Evolutionary conservation across 805 yeast genomes (phyloP), one percentile per base, ranked within the genome.

Genomic region (Candida hungchunana): DNA sequence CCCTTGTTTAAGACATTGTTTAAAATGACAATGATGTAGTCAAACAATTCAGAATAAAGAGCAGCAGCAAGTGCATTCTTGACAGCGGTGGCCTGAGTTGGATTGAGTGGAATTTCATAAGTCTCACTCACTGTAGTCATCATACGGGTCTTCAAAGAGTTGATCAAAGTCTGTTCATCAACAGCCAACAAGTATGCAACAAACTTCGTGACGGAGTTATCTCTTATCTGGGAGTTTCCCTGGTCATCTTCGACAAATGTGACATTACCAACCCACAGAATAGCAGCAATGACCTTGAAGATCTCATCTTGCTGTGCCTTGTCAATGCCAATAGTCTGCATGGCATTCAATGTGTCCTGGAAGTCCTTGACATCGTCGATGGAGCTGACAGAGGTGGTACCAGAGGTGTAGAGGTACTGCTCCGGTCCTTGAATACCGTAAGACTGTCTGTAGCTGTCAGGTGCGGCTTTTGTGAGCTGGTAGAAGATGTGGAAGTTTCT

Each of bases 401-500:
- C 81, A 1, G 90, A 79, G 0, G 98, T 93, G 62, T 93, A 93
- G 16, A 82, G 60, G 59, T 93, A 93, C 36, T 89, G 79, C 55
- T 93, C 97, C 1, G 99, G 99, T 22, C 79, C 79, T 62, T 93
- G 97, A 40, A 93, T 79, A 35, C 99, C 99, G 57, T 69, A 89
- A 23, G 64, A 67, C 48, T 84, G 87, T 56, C 95, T 81, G 56
- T 90, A 88, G 38, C 70, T 71, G 25, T 87, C 89, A 11, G 87
- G 77, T 3, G 96, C 95, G 43, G 86, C 85, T 58, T 90, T 93
- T 10, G 97, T 83, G 59, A 85, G 83, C 64, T 93, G 99, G 58
- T 93, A 93, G 58, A 93, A 93, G 39, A 93, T 93, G 59, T 93
- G 99, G 68, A 93, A 93, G 58, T 93, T 93, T 60, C 99, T 76